Percentiles rank a stretch among this genome's conserved stretches.
Evolutionary conservation across 2,329 filamentous ascomycete genomes (phyloP).

Genomic region (Aspergillus sp.): DNA sequence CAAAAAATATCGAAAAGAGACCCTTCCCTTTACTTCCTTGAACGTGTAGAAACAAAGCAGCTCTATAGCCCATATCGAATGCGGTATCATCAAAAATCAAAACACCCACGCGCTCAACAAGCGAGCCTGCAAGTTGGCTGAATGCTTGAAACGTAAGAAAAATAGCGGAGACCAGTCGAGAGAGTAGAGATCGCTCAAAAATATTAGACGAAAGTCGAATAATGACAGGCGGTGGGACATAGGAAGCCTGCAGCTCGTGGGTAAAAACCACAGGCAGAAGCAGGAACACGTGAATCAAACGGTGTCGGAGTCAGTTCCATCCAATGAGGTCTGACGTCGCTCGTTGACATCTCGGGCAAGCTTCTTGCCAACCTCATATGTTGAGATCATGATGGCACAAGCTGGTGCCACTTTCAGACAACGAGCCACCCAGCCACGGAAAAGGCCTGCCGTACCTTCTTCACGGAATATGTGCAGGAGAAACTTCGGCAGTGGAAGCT

Average conservation of each 20-base stretch:
- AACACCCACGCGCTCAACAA: conserved; percentile 5
- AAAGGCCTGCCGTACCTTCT: conserved; percentile 78
- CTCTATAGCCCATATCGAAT: conserved; percentile 17
- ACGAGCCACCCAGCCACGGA: conserved; percentile 86
- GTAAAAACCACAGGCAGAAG: too few relatives aligned
- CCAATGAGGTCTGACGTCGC: conserved; percentile 36
- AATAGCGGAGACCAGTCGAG: conserved; percentile 20
- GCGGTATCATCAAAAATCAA: conserved; percentile 17
- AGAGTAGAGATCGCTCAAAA: conserved; percentile 12
- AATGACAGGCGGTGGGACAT: too few relatives aligned
- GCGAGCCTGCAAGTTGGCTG: neutral
- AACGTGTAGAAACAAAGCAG: conserved; percentile 2
- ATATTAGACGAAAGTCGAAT: neutral
- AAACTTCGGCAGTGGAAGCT: conserved; percentile 74
- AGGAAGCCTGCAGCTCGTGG: too few relatives aligned
- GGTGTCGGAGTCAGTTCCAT: conserved; percentile 18
- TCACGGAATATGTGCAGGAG: conserved; percentile 88
- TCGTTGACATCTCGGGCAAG: conserved; percentile 76
- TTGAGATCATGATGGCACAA: conserved; percentile 99
- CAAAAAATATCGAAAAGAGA: conserved; percentile 10
- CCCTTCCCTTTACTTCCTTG: conserved; percentile 4
- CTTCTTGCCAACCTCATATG: conserved; percentile 93
- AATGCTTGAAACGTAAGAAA: conserved; percentile 25
- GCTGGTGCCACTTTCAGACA: conserved; percentile 93
- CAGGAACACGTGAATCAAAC: conserved; percentile 9